These are phyloP conservation scores for Trypanosoma congolense DNA, from an alignment of 208 protist species.

Conservation along the genomic window DNA sequence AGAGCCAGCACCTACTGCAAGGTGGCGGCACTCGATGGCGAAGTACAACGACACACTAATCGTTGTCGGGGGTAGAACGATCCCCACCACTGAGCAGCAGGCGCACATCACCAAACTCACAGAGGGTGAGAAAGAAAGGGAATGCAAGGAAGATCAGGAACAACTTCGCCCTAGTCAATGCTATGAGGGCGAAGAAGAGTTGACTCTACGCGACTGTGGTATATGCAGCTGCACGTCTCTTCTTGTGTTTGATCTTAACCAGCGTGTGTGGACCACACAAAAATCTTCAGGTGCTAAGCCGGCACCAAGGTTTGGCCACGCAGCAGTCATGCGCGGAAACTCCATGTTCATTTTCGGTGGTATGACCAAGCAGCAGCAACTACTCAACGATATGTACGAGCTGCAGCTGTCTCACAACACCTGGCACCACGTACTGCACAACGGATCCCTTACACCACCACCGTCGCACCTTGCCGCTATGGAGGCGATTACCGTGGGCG, in stretches of 20 bases:
- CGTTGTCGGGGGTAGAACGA: constrained; percentile 42
- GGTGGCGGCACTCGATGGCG: constrained; percentile 58
- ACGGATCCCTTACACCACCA: constrained; percentile 48
- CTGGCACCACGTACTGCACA: constrained; percentile 45
- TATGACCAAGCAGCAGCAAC: not conserved
- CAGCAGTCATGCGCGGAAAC: constrained; percentile 19
- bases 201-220: constrained; percentile 4
- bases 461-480: constrained; percentile 54
- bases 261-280: constrained; percentile 30
- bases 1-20: constrained; percentile 1
- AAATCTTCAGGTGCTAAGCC: constrained; percentile 32
- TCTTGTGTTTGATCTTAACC: constrained; percentile 46
- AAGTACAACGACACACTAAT: constrained; percentile 58
- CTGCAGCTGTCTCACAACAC: constrained; percentile 53
- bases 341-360: constrained; percentile 16
- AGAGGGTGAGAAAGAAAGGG: constrained; percentile 2
- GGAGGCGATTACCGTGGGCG: constrained; percentile 28
- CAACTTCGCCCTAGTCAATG: not conserved
- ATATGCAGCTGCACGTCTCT: constrained; percentile 36
- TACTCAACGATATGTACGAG: constrained; percentile 50
- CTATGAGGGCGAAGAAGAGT: not conserved
- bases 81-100: not conserved
- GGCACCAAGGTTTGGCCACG: constrained; percentile 55
- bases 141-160: constrained; percentile 10
- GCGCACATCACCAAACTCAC: not conserved